Base-by-base conservation (phyloP, 805 yeast species). In the Suhomyces prunicola region DNA sequence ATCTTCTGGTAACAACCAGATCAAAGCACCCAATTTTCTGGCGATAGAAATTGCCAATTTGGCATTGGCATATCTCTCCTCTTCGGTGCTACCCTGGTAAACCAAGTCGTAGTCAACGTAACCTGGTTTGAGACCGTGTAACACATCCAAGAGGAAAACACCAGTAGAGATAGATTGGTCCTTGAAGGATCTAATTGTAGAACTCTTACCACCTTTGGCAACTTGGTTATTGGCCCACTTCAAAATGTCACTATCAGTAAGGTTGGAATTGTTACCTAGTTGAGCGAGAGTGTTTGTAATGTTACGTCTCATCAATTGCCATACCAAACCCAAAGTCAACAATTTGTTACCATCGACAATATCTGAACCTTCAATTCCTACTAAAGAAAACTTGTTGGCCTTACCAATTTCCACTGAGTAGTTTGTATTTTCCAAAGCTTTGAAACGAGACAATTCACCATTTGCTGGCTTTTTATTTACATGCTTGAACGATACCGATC, bases 1-100 rank as follows among this genome's bases (percentile, higher is more conserved):
- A 75, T 94, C 99, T 72, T 94, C 99, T n/a, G 99, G 99, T n/a
- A 94, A 97, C 61, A 94, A 81, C 97, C 97, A 94, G 65, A 94
- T 94, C 68, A 94, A 83, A 41, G 97, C 99, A 57, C 99, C 99
- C 61, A 94, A 77, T 73, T 94, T 94, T 81, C 99, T 88, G 35
- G 99, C 99, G 65, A 94, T 94, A 2, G 98, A 94, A 68, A 94
- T 94, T 19, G 99, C 99, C 69, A 94, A 82, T 77, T 90, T 88
- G 19, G 98, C 99, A 69, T 94, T 94, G 41, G 96, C 96, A 67
- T 90, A 90, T 66, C 80, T 83, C 59, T 93, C 97, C 55, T 90
- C 97, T 15, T 87, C 94, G 35, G 88, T 84, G 42, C 73, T 69
- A 42, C 96, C 96, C 48, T 85, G 82, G 51, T 86, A 80, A 5